Evolutionary conservation across 345 rosid genomes (phyloP), one percentile per base, ranked within the genome.

Genomic region (Linum usitatissimum): DNA sequence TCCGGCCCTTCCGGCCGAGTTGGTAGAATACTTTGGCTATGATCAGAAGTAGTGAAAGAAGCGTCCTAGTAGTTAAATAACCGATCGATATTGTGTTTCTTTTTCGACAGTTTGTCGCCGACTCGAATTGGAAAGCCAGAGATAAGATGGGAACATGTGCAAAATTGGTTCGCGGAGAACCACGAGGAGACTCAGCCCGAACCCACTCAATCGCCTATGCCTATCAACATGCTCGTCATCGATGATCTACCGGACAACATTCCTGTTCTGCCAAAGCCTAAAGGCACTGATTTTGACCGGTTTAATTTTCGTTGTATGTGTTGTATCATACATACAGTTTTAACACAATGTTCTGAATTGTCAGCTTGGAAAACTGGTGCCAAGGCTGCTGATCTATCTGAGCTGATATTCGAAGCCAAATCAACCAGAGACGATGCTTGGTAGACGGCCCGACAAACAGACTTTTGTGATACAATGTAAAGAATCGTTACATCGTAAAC

Each of bases 371-470:
- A 23, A 23, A 23, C 28, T 23, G 84, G 70, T 72, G 66, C 61
- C 18, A 73, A 55, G 63, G 48, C 66, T 19, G 64, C 79, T 38
- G 87, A 85, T 74, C 70, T 80, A 6, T 57, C 83, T 64, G 96
- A 82, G 40, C 67, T 88, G 64, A 75, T 77, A 69, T 91, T 76
- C 73, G 97, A 91, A 80, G 97, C 96, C 60, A 79, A 54, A 76
- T 91, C 97, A 18, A 45, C 81, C 8, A 81, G 74, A 76, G 96
- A 91, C 61, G 1, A 64, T 36, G 97, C 96, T 8, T 91, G 96
- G 97, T 88, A 71, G 82, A 51, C 70, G 69, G 20, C 9, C 60
- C 28, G 73, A 15, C 28, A 57, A 36, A 36, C 2, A 23, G 28
- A 23, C 28, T 28, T 1, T 34, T 34, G 1, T 34, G 38, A 34